Percentiles rank a stretch among this genome's conserved stretches.
phyloP scores from a whole-genome alignment of 148 eudicot genomes.

The Hydrangea macrophylla region DNA sequence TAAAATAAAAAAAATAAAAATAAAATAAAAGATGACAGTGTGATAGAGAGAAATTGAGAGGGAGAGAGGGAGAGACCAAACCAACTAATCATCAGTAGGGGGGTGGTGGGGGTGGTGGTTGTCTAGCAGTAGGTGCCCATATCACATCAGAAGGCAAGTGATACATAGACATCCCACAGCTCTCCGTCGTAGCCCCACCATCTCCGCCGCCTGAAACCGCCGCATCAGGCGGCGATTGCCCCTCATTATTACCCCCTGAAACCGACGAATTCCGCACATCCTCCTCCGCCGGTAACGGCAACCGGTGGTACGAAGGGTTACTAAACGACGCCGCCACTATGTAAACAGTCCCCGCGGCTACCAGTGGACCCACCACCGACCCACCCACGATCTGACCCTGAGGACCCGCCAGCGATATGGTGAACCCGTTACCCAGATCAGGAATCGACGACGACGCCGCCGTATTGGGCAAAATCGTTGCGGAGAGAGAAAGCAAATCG shows the following conservation, averaged over 20 bases:
- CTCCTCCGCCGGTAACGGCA: conserved; percentile 32
- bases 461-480: conserved; percentile 17
- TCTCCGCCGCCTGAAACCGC: conserved; percentile 24
- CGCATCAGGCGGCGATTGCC: conserved; percentile 25
- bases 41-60: not conserved
- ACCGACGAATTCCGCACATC: not conserved
- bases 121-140: conserved; percentile 37
- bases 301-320: conserved; percentile 28
- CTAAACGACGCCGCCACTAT: conserved; percentile 50
- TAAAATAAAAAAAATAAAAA: not conserved
- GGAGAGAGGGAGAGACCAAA: not conserved
- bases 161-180: conserved; percentile 16
- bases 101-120: conserved; percentile 14
- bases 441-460: not conserved
- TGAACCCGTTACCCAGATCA: conserved; percentile 18
- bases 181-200: conserved; percentile 18
- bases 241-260: not conserved
- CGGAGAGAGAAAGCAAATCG: conserved; percentile 48
- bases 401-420: conserved; percentile 47
- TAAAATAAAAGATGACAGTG: not conserved
- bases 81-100: conserved; percentile 14
- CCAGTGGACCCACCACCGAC: conserved; percentile 34
- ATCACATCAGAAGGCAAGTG: conserved; percentile 33
- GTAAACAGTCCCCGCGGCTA: conserved; percentile 33
- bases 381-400: conserved; percentile 55